These are phyloP conservation scores for Myriosclerotinia scirpicola DNA, from an alignment of 2,329 filamentous ascomycete species.

Conservation along the genomic window DNA sequence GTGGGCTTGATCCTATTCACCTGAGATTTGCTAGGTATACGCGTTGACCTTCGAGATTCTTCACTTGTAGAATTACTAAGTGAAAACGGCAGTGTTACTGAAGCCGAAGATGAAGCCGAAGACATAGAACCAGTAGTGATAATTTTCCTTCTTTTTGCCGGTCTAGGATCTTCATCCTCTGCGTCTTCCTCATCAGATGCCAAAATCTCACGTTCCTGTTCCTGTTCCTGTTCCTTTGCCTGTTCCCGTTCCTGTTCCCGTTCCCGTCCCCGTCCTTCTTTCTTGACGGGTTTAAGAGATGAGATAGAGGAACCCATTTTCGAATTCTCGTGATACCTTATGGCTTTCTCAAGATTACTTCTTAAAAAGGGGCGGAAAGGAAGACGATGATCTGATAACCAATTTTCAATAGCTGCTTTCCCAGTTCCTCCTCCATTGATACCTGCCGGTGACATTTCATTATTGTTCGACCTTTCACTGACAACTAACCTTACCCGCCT, in stretches of 20 bases:
- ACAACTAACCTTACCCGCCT: neutral
- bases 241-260: constrained; percentile 22
- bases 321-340: constrained; percentile 22
- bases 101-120: constrained; percentile 12
- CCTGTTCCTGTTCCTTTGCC: constrained; percentile 10
- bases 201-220: constrained; percentile 19
- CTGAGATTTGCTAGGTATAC: constrained; percentile 20
- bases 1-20: constrained; percentile 27
- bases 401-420: constrained; percentile 24
- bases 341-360: constrained; percentile 32
- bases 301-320: constrained; percentile 33
- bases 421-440: constrained; percentile 28
- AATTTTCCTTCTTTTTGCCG: constrained; percentile 34
- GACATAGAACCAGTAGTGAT: neutral
- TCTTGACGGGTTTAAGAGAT: constrained; percentile 23
- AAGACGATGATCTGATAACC: constrained; percentile 20
- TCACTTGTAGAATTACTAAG: constrained; percentile 29
- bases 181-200: constrained; percentile 33
- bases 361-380: constrained; percentile 28
- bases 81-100: constrained; percentile 4
- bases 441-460: constrained; percentile 30
- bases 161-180: constrained; percentile 32
- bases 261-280: constrained; percentile 11
- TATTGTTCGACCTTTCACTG: constrained; percentile 14
- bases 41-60: constrained; percentile 22